Evolutionary conservation across 768 basidiomycete species (phyloP).

Genomic region (Kwoniella heveanensis): DNA sequence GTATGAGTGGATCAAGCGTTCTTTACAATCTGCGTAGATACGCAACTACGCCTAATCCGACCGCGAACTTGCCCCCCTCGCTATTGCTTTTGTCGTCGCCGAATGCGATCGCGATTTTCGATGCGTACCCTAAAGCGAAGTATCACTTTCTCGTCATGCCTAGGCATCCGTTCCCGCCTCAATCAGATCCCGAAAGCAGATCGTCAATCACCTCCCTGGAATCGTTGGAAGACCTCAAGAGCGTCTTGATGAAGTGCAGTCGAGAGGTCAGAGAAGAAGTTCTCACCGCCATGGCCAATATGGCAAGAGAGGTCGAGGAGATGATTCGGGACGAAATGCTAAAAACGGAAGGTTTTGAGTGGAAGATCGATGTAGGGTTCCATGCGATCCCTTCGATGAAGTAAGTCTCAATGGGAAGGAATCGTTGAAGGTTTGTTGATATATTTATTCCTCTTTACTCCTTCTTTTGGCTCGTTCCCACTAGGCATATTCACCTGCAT

Average conservation of each 20-base stretch:
- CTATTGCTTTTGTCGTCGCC: slow-evolving; percentile 33
- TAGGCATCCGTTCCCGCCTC: slow-evolving; percentile 57
- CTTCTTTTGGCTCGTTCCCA: not conserved
- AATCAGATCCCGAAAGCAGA: slow-evolving; percentile 33
- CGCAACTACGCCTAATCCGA: slow-evolving; percentile 36
- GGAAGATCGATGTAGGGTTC: slow-evolving; percentile 73
- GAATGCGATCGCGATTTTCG: slow-evolving; percentile 46
- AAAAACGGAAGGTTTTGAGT: slow-evolving; percentile 56
- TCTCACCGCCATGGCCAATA: slow-evolving; percentile 62
- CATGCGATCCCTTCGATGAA: slow-evolving; percentile 83
- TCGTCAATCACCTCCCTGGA: slow-evolving; percentile 54
- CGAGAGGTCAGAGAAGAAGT: slow-evolving; percentile 64
- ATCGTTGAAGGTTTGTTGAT: no score
- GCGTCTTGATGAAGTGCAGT: slow-evolving; percentile 62
- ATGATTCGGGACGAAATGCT: slow-evolving; percentile 81
- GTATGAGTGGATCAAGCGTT: slow-evolving; percentile 2
- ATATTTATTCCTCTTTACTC: no score
- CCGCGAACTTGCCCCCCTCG: slow-evolving; percentile 23
- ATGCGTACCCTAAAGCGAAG: slow-evolving; percentile 61
- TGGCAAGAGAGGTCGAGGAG: slow-evolving; percentile 63
- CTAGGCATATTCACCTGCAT: slow-evolving; percentile 65
- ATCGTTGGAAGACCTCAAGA: slow-evolving; percentile 62
- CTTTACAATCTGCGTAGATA: slow-evolving; percentile 32
- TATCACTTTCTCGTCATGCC: slow-evolving; percentile 91
- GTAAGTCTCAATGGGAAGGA: no score